Base-by-base conservation (phyloP, 768 basidiomycete genomes). In the Gloeophyllum trabeum region DNA sequence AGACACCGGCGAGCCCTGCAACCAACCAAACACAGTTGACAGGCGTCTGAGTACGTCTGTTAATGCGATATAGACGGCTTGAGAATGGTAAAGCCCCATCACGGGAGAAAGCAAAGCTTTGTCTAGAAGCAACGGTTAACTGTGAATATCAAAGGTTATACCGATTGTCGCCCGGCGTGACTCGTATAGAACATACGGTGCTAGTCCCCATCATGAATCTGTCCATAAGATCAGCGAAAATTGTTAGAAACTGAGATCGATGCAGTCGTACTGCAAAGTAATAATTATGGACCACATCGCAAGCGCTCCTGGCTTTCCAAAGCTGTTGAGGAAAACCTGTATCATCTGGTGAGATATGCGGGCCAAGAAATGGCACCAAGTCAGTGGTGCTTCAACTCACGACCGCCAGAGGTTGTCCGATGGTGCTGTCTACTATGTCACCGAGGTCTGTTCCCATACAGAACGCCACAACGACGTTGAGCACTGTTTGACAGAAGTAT, bases 21-120 rank as follows among this genome's bases (percentile, higher is more conserved):
- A 64, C 57, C 43, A 71, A 72, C 72, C 74, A 78, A 20, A 79
- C 79, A 3, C 73, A 69, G 51, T 76, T 70, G 18, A 76, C 69
- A 1, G 79, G 79, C 5, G 76, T 74, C 23, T 64, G 60, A 3
- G 72, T 77, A 43, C 53, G 61, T 3, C 48, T 43, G 52, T 78
- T 73, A 60, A 81, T 68, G 47, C 69, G 63, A 49, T 78, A 79
- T 14, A 79, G 62, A 43, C 60, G 66, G 4, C 49, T 49, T 1
- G 79, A 80, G 38, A 76, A 59, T 1, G 79, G 79, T 4, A 81
- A 69, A 2, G 73, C 79, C 21, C 76, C 75, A 47, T 81, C 74
- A 14, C 79, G 66, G 1, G 75, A 59, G 50, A 77, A 76, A 0
- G 75, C 75, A 41, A 76, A 76, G 7, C 65, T 61, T 53, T 75